Conservation (phyloP, 2,329 filamentous ascomycete genomes). For the Clathrospora elynae region DNA sequence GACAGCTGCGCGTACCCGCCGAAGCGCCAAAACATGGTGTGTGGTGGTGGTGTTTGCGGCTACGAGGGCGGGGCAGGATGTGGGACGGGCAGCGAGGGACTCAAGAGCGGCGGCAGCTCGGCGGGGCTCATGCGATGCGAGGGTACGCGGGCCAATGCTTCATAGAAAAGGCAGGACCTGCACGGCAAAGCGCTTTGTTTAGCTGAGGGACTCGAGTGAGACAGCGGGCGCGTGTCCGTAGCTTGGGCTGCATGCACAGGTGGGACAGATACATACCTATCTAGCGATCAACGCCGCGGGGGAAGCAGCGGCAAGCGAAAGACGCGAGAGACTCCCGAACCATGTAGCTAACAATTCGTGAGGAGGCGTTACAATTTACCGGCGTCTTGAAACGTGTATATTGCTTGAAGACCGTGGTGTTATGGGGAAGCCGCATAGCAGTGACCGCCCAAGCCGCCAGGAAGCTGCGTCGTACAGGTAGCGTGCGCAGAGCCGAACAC, state of each 20-base stretch:
- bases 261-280: conserved; percentile 29
- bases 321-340: conserved; percentile 15
- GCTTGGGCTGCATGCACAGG: conserved; percentile 22
- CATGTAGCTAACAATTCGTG: conserved; percentile 24
- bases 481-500: conserved; percentile 12
- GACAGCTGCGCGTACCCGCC: conserved; percentile 98
- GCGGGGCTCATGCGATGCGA: conserved; percentile 30
- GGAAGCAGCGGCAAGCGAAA: conserved; percentile 19
- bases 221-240: conserved; percentile 17
- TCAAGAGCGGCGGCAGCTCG: conserved; percentile 33
- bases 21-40: conserved; percentile 99
- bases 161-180: conserved; percentile 25
- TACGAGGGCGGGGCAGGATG: conserved; percentile 37
- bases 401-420: conserved; percentile 4
- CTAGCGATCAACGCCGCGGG: conserved; percentile 21
- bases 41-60: conserved; percentile 31
- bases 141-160: conserved; percentile 20
- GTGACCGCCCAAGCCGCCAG: conserved; percentile 15
- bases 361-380: conserved; percentile 27
- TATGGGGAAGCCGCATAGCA: conserved; percentile 15
- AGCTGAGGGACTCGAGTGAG: conserved; percentile 13
- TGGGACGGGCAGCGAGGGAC: conserved; percentile 29
- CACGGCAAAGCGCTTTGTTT: conserved; percentile 13
- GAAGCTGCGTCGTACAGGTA: conserved; percentile 17
- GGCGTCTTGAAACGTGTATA: conserved; percentile 2